Evolutionary conservation across 768 basidiomycete species (phyloP).

Genomic region (Leccinellum luteum): DNA sequence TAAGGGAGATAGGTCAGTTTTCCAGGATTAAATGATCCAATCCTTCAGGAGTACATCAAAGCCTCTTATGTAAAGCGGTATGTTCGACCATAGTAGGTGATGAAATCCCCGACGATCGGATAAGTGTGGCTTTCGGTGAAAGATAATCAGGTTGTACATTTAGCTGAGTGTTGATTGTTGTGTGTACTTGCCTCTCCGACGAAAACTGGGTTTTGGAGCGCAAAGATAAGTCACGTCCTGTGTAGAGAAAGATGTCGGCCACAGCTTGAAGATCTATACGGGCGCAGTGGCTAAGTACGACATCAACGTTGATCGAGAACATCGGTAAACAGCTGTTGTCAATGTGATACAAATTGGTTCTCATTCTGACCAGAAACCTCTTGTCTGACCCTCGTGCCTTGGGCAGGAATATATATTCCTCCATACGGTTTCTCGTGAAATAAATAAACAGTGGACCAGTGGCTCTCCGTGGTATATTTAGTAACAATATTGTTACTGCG

Average conservation of each 20-base stretch:
- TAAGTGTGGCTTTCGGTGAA: not conserved
- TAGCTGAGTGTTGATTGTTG: not conserved
- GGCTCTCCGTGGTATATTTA: not conserved
- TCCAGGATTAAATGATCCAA: not conserved
- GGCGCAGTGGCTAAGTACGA: not conserved
- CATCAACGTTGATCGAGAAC: not conserved
- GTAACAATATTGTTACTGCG: not conserved
- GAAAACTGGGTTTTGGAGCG: not conserved
- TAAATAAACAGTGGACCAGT: not conserved
- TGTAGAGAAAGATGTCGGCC: not conserved
- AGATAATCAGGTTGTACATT: not conserved
- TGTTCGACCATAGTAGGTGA: constrained; percentile 4
- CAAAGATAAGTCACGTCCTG: not conserved
- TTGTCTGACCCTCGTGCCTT: too few species aligned
- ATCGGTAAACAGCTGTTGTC: not conserved
- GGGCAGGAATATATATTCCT: too few species aligned
- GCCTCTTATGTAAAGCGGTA: not conserved
- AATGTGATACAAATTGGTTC: too few species aligned
- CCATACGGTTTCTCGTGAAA: not conserved
- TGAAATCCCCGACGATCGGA: not conserved
- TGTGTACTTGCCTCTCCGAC: not conserved
- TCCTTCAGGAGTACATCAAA: constrained; percentile 14
- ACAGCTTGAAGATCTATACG: not conserved
- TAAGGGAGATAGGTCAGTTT: too few species aligned
- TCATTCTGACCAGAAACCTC: not conserved